These are phyloP conservation scores for Pseudocercospora fijiensis DNA, from an alignment of 2,329 filamentous ascomycete species.

Conservation along the genomic window DNA sequence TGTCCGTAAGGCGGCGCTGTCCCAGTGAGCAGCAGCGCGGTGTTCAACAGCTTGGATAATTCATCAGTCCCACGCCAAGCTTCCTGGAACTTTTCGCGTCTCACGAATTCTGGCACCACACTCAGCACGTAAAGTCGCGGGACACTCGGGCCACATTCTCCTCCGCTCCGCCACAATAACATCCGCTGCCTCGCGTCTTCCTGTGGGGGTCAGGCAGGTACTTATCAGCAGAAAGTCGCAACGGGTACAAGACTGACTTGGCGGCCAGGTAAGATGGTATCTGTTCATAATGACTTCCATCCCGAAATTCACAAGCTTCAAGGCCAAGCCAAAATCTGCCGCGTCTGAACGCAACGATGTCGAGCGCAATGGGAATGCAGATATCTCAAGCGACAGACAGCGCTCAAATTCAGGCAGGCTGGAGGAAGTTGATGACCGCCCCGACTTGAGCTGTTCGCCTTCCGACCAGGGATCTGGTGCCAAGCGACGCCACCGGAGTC, in stretches of 20 bases:
- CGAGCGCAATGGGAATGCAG: too few relatives aligned
- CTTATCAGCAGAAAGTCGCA: not conserved
- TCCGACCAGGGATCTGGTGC: not conserved
- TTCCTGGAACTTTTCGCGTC: conserved; percentile 12
- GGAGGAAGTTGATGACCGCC: too few relatives aligned
- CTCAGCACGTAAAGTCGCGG: conserved; percentile 3
- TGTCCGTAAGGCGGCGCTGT: not conserved
- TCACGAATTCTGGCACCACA: not conserved
- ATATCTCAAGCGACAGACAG: too few relatives aligned
- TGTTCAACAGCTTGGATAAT: too few relatives aligned
- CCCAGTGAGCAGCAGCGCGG: not conserved
- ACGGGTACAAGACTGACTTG: not conserved
- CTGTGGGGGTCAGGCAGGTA: conserved; percentile 7
- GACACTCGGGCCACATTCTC: not conserved
- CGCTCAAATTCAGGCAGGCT: too few relatives aligned
- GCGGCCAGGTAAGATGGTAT: not conserved
- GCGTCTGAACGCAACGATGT: not conserved
- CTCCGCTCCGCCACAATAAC: not conserved
- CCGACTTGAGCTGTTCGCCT: conserved; percentile 6
- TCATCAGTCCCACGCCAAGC: not conserved
- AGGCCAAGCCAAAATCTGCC: conserved; percentile 45
- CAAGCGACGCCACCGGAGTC: not conserved
- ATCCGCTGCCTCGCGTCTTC: not conserved
- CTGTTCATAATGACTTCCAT: conserved; percentile 40
- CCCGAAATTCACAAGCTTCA: conserved; percentile 76